A percentile compares a stretch with the other conserved stretches of the same genome.
phyloP scores from a whole-genome alignment of 2,329 filamentous ascomycete species.

The Exophiala oligosperma region DNA sequence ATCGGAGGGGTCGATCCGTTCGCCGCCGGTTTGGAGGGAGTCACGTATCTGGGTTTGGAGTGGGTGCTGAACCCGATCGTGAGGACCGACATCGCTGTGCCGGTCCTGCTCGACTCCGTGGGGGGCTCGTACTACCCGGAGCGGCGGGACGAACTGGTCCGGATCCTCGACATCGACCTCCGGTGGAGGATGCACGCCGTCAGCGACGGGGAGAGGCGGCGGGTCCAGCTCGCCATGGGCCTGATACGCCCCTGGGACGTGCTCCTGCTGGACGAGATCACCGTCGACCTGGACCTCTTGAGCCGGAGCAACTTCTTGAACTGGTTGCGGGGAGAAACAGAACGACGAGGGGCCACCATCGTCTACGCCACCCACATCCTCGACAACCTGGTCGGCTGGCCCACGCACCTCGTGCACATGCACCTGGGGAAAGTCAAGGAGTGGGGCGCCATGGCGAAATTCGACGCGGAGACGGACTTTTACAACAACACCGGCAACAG shows the following conservation, averaged over 20 bases:
- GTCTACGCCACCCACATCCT: constrained; percentile 98
- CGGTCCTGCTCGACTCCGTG: constrained; percentile 78
- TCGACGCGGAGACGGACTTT: constrained; percentile 46
- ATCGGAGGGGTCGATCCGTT: constrained; percentile 90
- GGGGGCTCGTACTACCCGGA: constrained; percentile 81
- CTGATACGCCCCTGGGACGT: constrained; percentile 88
- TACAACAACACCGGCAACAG: constrained; percentile 65
- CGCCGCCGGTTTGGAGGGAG: constrained; percentile 82
- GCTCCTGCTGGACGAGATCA: constrained; percentile 91
- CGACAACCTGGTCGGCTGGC: constrained; percentile 93
- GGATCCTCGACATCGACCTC: constrained; percentile 87
- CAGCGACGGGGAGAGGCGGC: constrained; percentile 83
- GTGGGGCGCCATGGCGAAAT: constrained; percentile 72
- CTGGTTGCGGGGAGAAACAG: constrained; percentile 86
- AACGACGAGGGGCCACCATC: constrained; percentile 78
- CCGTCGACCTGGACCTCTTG: constrained; percentile 90
- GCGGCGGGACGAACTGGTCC: constrained; percentile 81
- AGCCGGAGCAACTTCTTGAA: constrained; percentile 79
- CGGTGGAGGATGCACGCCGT: constrained; percentile 96
- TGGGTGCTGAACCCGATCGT: constrained; percentile 98
- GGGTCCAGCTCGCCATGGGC: constrained; percentile 96
- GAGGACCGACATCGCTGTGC: constrained; percentile 88
- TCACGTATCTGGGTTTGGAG: constrained; percentile 95
- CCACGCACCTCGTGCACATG: constrained; percentile 95
- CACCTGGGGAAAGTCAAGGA: constrained; percentile 83